Percentiles rank a stretch among this genome's conserved stretches.
Evolutionary conservation across 768 basidiomycete species (phyloP).

Genomic region (Lactarius quietus): DNA sequence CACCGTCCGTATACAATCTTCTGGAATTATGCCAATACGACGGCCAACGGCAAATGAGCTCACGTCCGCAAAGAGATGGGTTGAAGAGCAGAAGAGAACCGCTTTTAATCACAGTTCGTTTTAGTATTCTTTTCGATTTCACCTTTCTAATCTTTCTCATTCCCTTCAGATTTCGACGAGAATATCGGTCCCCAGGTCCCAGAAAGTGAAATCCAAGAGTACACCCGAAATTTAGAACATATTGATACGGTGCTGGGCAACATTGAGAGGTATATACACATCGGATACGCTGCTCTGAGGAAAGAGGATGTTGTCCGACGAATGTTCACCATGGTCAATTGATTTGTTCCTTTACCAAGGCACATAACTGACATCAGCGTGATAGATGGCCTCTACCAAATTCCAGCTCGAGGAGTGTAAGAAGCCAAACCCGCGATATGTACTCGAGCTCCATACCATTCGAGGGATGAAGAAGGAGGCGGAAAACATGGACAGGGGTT

Average conservation of each 20-base stretch:
- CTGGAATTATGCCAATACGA: not conserved
- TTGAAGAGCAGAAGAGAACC: conserved; percentile 5
- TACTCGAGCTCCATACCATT: conserved; percentile 20
- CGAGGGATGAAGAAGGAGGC: conserved; percentile 24
- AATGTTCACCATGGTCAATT: conserved; percentile 16
- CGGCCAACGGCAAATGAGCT: not conserved
- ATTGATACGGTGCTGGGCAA: conserved; percentile 3
- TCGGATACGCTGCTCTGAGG: conserved; percentile 5
- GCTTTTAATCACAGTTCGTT: conserved; percentile 5
- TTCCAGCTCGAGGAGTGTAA: conserved; percentile 16
- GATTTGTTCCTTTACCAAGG: not conserved
- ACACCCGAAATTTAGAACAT: conserved; percentile 15
- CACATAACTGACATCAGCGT: not conserved
- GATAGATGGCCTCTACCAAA: conserved; percentile 18
- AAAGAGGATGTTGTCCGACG: conserved; percentile 6
- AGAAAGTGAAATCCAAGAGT: conserved; percentile 10
- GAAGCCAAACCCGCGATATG: conserved; percentile 17
- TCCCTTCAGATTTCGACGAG: not conserved
- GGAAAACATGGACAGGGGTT: conserved; percentile 21
- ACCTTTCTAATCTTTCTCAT: not conserved
- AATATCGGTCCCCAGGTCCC: not conserved
- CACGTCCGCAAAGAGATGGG: not conserved
- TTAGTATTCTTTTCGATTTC: not conserved
- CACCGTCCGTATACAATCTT: no score
- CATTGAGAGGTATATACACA: conserved; percentile 12